phyloP scores from a whole-genome alignment of 1,139 yeast genomes.

The Pichiaceae sp. region DNA sequence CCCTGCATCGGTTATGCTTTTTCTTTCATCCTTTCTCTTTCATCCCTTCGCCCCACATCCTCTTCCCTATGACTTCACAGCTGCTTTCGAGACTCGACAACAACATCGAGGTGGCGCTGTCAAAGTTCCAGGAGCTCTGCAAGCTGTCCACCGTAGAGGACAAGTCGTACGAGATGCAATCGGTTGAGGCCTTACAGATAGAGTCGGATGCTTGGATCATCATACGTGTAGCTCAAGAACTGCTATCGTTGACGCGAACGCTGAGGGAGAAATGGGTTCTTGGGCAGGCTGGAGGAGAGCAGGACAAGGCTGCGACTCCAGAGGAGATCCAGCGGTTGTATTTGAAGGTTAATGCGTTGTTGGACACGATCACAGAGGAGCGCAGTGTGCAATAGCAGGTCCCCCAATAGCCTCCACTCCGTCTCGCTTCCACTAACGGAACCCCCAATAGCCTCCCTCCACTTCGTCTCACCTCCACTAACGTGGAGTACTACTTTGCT shows the following conservation, averaged over 20 bases:
- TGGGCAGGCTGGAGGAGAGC: constrained; percentile 27
- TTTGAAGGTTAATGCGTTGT: constrained; percentile 13
- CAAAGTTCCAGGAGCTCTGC: constrained; percentile 25
- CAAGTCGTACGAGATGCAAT: constrained; percentile 42
- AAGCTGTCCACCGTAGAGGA: constrained; percentile 26
- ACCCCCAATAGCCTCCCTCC: too few species aligned
- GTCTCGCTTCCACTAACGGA: too few species aligned
- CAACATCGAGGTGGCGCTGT: constrained; percentile 25
- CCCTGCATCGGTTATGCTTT: too few species aligned
- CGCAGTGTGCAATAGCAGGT: too few species aligned
- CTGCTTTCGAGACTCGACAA: constrained; percentile 24
- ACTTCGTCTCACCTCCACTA: too few species aligned
- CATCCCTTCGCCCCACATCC: too few species aligned
- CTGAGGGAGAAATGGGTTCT: constrained; percentile 51
- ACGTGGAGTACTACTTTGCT: too few species aligned
- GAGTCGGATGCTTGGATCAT: constrained; percentile 47
- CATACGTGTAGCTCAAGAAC: constrained; percentile 44
- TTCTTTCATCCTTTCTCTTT: too few species aligned
- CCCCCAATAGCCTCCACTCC: too few species aligned
- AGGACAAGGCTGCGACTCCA: constrained; percentile 4
- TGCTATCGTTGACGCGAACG: constrained; percentile 39
- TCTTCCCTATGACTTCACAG: constrained; percentile 8
- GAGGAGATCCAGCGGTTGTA: constrained; percentile 9
- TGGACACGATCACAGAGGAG: too few species aligned
- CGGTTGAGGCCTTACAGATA: constrained; percentile 47